These are phyloP conservation scores for Ogataea henricii DNA, from an alignment of 805 yeast genomes.

Conservation along the genomic window DNA sequence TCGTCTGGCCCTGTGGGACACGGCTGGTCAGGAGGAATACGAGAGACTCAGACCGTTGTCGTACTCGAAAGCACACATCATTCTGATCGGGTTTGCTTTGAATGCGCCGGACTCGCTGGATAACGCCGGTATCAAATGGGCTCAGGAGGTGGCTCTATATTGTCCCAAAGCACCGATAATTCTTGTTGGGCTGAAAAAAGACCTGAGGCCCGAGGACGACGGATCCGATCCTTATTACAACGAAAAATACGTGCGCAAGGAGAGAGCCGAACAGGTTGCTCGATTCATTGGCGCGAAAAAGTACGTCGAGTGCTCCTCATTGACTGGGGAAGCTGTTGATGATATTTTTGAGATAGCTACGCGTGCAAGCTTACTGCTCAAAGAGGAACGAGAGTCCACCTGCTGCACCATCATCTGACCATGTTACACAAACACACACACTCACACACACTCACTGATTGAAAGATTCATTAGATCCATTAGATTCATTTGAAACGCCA, in stretches of 20 bases:
- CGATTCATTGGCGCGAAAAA: constrained; percentile 77
- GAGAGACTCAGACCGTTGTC: constrained; percentile 87
- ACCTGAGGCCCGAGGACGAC: constrained; percentile 53
- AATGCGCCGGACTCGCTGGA: constrained; percentile 83
- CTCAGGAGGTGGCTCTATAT: constrained; percentile 74
- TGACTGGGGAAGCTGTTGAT: constrained; percentile 94
- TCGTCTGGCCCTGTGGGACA: constrained; percentile 88
- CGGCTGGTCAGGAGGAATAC: constrained; percentile 96
- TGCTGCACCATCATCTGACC: constrained; percentile 43
- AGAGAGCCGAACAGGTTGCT: constrained; percentile 72
- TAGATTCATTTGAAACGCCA: constrained; percentile 3
- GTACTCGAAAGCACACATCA: constrained; percentile 83
- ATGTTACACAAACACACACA: background rate
- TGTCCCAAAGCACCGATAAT: constrained; percentile 81
- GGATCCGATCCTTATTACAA: constrained; percentile 36
- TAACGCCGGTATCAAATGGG: constrained; percentile 86
- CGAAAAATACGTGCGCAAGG: constrained; percentile 50
- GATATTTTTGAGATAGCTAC: constrained; percentile 92
- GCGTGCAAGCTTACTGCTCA: constrained; percentile 64
- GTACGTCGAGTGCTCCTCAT: constrained; percentile 85
- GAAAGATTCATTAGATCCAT: background rate
- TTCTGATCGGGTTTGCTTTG: constrained; percentile 82
- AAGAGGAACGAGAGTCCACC: constrained; percentile 44
- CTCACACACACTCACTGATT: constrained; percentile 1
- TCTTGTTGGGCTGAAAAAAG: constrained; percentile 83